Evolutionary conservation across 257 asterid genomes (phyloP), one percentile per base, ranked within the genome.

Genomic region (Linaria vulgaris): DNA sequence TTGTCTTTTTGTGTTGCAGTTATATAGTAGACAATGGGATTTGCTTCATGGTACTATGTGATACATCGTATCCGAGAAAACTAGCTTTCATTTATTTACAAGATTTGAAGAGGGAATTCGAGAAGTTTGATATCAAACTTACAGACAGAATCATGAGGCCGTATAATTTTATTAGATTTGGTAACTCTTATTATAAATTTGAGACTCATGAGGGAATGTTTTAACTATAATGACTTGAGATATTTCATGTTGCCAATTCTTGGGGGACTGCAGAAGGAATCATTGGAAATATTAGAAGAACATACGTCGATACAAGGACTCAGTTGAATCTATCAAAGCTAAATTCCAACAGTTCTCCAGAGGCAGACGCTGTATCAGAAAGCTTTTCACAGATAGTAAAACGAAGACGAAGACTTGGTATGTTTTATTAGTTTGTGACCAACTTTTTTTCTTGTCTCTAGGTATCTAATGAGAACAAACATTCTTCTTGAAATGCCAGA

Each of bases 281-380:
- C 11, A 81, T 86, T 57, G 87, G 81, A 47, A 78, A 62, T 55
- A 54, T 78, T 56, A 69, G 74, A 72, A 76, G 78, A 72, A 83
- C 82, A 45, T 86, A 86, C 65, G 69, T 31, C 15, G 95, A 83
- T 59, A 70, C 78, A 60, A 83, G 88, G 58, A 79, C 95, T 63
- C 95, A 83, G 34, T 56, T 82, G 48, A 83, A 86, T 64, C 39
- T 83, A 56, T 68, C 79, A 7, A 86, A 72, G 75, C 56, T 86
- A 0, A 71, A 64, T 37, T 54, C 79, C 59, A 66, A 44, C 41
- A 41, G 60, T 17, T 69, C 49, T 12, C 78, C 59, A 68, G 76
- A 83, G 14, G 17, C 43, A 15, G 79, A 65, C 51, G 41, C 76
- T 21, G 17, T 43, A 25, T 63, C 81, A 10, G 81, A 83, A 38